A percentile compares a stretch with the other conserved stretches of the same genome.
These are phyloP conservation scores for Juglanconis oblonga DNA, from an alignment of 2,329 filamentous ascomycete genomes.

Conservation along the genomic window DNA sequence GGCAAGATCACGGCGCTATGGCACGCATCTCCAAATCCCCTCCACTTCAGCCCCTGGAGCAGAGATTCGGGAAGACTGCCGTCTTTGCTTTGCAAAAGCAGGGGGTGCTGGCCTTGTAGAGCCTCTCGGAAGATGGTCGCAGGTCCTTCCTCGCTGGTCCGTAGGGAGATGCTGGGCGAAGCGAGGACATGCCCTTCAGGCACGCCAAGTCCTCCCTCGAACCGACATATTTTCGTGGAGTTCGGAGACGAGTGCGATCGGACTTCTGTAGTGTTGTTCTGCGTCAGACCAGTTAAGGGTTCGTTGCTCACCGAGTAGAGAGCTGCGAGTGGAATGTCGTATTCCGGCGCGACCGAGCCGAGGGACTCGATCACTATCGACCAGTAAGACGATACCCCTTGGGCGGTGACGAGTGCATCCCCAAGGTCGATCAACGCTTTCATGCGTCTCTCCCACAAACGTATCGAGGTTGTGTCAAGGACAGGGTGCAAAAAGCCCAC, in stretches of 20 bases:
- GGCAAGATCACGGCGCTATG: slow-evolving; percentile 66
- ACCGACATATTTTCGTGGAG: slow-evolving; percentile 34
- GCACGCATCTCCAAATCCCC: slow-evolving; percentile 64
- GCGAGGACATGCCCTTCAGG: slow-evolving; percentile 41
- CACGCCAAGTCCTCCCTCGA: slow-evolving; percentile 46
- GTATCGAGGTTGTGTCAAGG: slow-evolving; percentile 43
- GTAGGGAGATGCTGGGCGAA: slow-evolving; percentile 35
- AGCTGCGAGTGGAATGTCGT: slow-evolving; percentile 50
- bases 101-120: slow-evolving; percentile 33
- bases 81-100: slow-evolving; percentile 40
- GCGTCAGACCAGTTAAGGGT: slow-evolving; percentile 20
- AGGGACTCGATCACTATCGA: slow-evolving; percentile 41
- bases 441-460: slow-evolving; percentile 47
- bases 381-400: slow-evolving; percentile 48
- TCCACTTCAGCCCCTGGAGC: slow-evolving; percentile 56
- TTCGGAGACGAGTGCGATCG: slow-evolving; percentile 17
- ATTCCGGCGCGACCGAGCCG: slow-evolving; percentile 38
- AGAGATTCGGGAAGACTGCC: slow-evolving; percentile 56
- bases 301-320: slow-evolving; percentile 48
- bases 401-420: slow-evolving; percentile 39
- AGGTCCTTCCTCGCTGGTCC: slow-evolving; percentile 35
- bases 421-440: slow-evolving; percentile 48
- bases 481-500: slow-evolving; percentile 47
- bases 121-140: slow-evolving; percentile 38
- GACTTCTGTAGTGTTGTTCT: background rate